Conservation (phyloP, 1,284 basidiomycete genomes). For the Cystobasidium sp. region DNA sequence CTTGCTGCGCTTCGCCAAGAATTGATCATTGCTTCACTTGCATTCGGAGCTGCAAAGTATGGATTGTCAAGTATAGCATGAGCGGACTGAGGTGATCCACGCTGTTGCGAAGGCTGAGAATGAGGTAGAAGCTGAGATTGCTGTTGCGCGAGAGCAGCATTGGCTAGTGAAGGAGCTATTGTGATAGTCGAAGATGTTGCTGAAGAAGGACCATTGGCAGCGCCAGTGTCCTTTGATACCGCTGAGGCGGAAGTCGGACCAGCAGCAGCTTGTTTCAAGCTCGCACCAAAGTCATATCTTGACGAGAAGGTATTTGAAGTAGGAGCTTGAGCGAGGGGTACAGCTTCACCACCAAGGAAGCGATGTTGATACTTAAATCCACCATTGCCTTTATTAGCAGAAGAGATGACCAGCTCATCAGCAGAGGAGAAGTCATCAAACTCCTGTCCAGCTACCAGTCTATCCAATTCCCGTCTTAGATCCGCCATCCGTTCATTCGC, state of each 20-base stretch:
- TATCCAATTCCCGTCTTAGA: constrained; percentile 60
- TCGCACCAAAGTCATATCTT: constrained; percentile 62
- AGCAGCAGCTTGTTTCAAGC: constrained; percentile 58
- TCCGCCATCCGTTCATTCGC: constrained; percentile 57
- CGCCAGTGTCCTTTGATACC: background rate
- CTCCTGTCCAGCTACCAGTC: constrained; percentile 60
- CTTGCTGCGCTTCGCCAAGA: constrained; percentile 35
- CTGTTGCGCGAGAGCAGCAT: background rate
- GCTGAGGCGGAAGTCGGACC: background rate
- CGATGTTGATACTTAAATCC: constrained; percentile 42
- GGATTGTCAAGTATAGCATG: constrained; percentile 37
- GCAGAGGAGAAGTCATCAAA: constrained; percentile 53
- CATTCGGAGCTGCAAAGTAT: constrained; percentile 41
- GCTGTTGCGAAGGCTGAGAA: constrained; percentile 14
- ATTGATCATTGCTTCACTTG: constrained; percentile 36
- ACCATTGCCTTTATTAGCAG: constrained; percentile 21
- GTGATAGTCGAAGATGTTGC: background rate
- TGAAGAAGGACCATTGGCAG: background rate
- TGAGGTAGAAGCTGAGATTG: constrained; percentile 4
- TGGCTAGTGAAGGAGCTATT: background rate
- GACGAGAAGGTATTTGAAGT: constrained; percentile 54
- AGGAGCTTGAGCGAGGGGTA: constrained; percentile 48
- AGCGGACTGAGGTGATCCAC: constrained; percentile 19
- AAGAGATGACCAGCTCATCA: constrained; percentile 36
- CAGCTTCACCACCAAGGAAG: constrained; percentile 45